Base-by-base conservation (phyloP, 2,329 filamentous ascomycete genomes). In the Colletotrichum tabaci region DNA sequence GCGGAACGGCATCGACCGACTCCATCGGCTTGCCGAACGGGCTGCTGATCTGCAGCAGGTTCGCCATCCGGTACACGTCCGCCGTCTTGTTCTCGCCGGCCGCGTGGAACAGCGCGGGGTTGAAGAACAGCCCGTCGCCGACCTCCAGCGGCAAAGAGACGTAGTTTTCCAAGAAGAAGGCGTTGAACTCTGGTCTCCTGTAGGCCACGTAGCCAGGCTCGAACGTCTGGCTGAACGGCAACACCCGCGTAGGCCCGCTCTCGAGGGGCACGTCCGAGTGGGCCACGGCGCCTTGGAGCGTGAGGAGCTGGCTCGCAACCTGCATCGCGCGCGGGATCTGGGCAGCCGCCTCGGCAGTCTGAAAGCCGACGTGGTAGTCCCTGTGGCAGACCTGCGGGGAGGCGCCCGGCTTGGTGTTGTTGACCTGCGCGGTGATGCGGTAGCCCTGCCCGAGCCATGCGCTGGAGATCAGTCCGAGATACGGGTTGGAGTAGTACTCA, bases 1-100 rank as follows among this genome's bases (percentile, higher is more conserved):
- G 74, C 4, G 86, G 84, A 15, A 87, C 63, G 0, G 84, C 81
- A 74, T 92, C 87, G 12, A 92, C 82, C 0, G 76, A 84, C 80
- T 92, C 90, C 89, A 92, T 92, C 0, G 89, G 83, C 76, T 90
- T 91, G 0, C 89, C 90, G 75, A 92, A 89, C 0, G 89, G 88
- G 71, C 86, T 87, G 73, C 87, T 90, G 40, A 91, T 84, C 78
- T 92, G 90, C 46, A 92, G 74, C 12, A 92, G 78, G 76, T 92
- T 92, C n/a, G 89, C 89, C 40, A 85, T 85, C 1, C 90, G 84
- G 30, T 87, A 78, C 35, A 91, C 82, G 10, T 77, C 76, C 2
- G 81, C 83, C 8, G 81, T 82, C 18, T 79, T 75, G 75, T 92
- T 92, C 73, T 86, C 84, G 0, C 90, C 90, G 0, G 90, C 90